Conservation (phyloP, 306 rosid species). For the Rosa multiflora region DNA sequence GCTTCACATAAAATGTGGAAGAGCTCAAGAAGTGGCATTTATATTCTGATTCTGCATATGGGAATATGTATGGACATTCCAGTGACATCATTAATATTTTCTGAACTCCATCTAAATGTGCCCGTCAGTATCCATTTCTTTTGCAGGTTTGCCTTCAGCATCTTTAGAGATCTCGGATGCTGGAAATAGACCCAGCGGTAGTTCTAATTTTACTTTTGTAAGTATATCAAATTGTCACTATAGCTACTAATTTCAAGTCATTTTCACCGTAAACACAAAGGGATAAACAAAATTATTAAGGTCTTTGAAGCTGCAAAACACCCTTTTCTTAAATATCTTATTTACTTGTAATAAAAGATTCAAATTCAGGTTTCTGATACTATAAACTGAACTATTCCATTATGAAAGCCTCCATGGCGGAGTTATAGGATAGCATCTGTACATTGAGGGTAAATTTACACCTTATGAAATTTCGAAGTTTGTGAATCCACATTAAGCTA, state of each 20-base stretch:
- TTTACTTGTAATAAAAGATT: neutral
- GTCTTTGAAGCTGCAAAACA: neutral
- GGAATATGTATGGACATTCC: constrained; percentile 17
- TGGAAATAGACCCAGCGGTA: constrained; percentile 52
- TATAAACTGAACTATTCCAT: neutral
- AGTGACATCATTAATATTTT: neutral
- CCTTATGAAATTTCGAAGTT: neutral
- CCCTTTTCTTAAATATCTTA: neutral
- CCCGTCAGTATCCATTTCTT: neutral
- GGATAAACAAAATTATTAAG: neutral
- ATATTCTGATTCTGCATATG: constrained; percentile 84
- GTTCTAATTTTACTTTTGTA: neutral
- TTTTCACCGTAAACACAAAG: neutral
- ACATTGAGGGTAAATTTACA: neutral
- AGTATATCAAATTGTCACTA: neutral
- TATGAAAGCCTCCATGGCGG: neutral
- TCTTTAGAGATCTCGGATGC: constrained; percentile 71
- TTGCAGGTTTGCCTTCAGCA: constrained; percentile 75
- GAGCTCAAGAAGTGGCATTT: constrained; percentile 82
- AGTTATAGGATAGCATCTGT: neutral
- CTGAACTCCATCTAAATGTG: neutral
- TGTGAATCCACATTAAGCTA: neutral
- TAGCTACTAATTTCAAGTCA: neutral
- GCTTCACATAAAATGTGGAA: constrained; percentile 58
- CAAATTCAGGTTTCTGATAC: neutral